A percentile compares a stretch with the other conserved stretches of the same genome.
Evolutionary conservation across 2,329 filamentous ascomycete species (phyloP).

Genomic region (Monilinia polystroma): DNA sequence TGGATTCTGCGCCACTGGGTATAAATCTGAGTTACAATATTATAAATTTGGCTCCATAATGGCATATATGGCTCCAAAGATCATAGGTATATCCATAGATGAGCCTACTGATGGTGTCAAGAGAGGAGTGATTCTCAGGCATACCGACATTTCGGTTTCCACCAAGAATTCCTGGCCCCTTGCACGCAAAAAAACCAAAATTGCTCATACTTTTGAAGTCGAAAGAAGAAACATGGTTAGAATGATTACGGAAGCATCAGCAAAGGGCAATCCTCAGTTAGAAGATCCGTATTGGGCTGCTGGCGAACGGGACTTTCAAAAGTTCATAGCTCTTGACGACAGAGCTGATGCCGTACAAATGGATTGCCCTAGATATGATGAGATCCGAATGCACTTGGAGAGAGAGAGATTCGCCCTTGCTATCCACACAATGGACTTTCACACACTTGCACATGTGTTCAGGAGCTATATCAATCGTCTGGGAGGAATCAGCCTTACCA

Average conservation of each 20-base stretch:
- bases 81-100: background rate
- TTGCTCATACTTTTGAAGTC: constrained; percentile 4
- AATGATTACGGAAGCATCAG: constrained; percentile 3
- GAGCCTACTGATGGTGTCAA: background rate
- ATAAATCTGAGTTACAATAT: background rate
- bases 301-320: background rate
- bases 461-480: constrained; percentile 6
- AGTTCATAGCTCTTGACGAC: background rate
- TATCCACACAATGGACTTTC: constrained; percentile 12
- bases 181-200: background rate
- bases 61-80: background rate
- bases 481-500: constrained; percentile 8
- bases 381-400: constrained; percentile 9
- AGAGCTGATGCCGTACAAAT: constrained; percentile 7
- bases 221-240: background rate
- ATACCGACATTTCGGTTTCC: background rate
- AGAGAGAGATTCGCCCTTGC: constrained; percentile 9
- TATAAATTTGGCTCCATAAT: background rate
- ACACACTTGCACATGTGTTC: constrained; percentile 14
- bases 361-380: constrained; percentile 2
- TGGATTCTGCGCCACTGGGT: background rate
- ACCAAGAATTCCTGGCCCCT: background rate
- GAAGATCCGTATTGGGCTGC: background rate
- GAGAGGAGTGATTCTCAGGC: background rate
- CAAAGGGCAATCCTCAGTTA: background rate